Evolutionary conservation across 148 eudicot species (phyloP).

Genomic region (Arbutus unedo): DNA sequence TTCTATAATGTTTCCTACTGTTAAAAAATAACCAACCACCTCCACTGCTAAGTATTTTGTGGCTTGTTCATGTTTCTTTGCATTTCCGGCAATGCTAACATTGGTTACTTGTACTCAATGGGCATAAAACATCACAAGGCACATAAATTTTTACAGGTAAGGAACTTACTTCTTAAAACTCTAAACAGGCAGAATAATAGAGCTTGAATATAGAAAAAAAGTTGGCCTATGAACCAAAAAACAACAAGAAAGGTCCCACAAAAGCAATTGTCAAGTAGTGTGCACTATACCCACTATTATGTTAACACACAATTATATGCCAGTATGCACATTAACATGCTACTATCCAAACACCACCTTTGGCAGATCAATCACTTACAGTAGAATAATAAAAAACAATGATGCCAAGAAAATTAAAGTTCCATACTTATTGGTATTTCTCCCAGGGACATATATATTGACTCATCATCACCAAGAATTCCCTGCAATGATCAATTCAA

Average conservation of each 20-base stretch:
- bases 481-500: conserved; percentile 49
- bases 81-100: not conserved
- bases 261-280: not conserved
- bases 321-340: conserved; percentile 12
- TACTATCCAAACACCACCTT: conserved; percentile 23
- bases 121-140: not conserved
- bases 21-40: not conserved
- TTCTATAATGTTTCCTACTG: not conserved
- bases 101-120: not conserved
- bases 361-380: conserved; percentile 27
- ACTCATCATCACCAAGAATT: conserved; percentile 82
- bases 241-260: not conserved
- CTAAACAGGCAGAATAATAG: not conserved
- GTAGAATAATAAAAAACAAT: conserved; percentile 31
- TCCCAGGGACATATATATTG: conserved; percentile 86
- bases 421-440: conserved; percentile 94
- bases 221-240: not conserved
- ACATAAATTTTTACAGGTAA: not conserved
- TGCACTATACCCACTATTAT: not conserved
- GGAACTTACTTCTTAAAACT: not conserved
- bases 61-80: not conserved
- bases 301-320: not conserved
- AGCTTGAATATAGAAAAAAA: not conserved
- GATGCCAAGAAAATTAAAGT: conserved; percentile 37
- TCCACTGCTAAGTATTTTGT: not conserved